phyloP scores from a whole-genome alignment of 768 basidiomycete genomes.

The Mycena latifolia region DNA sequence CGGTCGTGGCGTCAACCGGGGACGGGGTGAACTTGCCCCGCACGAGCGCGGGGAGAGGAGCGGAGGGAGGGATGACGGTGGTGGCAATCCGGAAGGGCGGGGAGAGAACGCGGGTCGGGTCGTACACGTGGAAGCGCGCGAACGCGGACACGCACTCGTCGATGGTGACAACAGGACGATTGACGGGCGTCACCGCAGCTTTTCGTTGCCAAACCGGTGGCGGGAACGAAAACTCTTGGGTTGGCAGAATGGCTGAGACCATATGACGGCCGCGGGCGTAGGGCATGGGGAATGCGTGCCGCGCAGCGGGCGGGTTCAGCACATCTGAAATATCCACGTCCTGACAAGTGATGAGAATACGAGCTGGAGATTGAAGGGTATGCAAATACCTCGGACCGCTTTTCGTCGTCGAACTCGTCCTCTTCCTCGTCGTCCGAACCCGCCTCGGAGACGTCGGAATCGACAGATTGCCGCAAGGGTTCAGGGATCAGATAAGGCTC shows the following conservation, averaged over 20 bases:
- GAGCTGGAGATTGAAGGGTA: too few species aligned
- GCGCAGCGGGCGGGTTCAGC: slow-evolving; percentile 34
- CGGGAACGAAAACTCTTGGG: slow-evolving; percentile 40
- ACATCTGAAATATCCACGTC: slow-evolving; percentile 20
- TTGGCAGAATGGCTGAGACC: slow-evolving; percentile 8
- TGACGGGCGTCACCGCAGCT: slow-evolving; percentile 27
- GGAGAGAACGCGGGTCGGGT: slow-evolving; percentile 2
- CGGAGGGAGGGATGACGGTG: slow-evolving; percentile 6
- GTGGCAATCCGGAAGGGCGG: slow-evolving; percentile 19
- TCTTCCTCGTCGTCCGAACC: slow-evolving; percentile 34
- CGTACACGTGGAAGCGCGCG: slow-evolving; percentile 19
- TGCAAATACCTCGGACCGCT: slow-evolving; percentile 21
- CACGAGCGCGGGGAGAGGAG: slow-evolving; percentile 20
- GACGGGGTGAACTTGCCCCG: slow-evolving; percentile 8
- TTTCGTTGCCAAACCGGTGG: slow-evolving; percentile 48
- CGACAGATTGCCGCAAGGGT: slow-evolving; percentile 23
- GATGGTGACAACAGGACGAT: slow-evolving; percentile 9
- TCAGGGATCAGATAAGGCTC: slow-evolving; percentile 39
- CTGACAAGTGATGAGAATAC: slow-evolving; percentile 11
- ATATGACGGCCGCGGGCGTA: background rate
- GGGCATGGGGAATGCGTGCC: slow-evolving; percentile 39
- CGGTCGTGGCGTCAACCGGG: slow-evolving; percentile 15
- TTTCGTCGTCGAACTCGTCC: slow-evolving; percentile 19
- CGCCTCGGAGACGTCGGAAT: slow-evolving; percentile 31
- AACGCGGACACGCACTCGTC: slow-evolving; percentile 40